Conservation (phyloP, 345 rosid species). For the Gynandropsis gynandra region DNA sequence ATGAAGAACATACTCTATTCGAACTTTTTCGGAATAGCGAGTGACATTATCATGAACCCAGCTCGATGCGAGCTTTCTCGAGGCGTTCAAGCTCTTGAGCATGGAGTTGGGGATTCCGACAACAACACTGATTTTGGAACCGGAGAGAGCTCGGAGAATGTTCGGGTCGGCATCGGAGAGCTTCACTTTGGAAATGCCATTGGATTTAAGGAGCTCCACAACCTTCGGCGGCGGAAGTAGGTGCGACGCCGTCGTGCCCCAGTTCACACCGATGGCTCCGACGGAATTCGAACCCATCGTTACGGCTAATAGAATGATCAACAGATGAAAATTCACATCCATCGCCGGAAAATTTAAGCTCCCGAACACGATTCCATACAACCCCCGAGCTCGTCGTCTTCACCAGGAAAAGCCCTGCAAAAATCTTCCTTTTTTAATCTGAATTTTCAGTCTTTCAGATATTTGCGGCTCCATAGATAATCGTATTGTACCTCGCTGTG, state of each 20-base stretch:
- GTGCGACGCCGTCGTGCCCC: conserved; percentile 79
- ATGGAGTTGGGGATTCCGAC: conserved; percentile 61
- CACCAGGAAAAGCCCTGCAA: too few relatives aligned
- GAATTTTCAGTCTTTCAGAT: too few relatives aligned
- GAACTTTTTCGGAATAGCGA: conserved; percentile 66
- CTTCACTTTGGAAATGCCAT: conserved; percentile 60
- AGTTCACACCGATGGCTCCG: conserved; percentile 58
- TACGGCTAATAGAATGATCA: conserved; percentile 24
- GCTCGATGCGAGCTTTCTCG: conserved; percentile 58
- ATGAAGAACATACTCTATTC: conserved; percentile 49
- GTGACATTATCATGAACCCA: conserved; percentile 98
- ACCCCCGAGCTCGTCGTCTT: too few relatives aligned
- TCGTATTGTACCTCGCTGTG: too few relatives aligned
- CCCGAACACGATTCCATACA: too few relatives aligned
- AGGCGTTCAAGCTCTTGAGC: conserved; percentile 63
- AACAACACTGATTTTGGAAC: conserved; percentile 58
- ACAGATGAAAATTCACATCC: conserved; percentile 20
- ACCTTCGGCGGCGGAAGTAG: conserved; percentile 73
- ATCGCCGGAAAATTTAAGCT: too few relatives aligned
- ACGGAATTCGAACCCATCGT: conserved; percentile 15
- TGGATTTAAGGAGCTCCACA: conserved; percentile 78
- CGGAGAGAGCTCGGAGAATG: conserved; percentile 65
- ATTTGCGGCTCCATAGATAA: too few relatives aligned
- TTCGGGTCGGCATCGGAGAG: conserved; percentile 76
- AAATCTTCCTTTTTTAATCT: too few relatives aligned